Evolutionary conservation across 257 asterid species (phyloP), one percentile per base, ranked within the genome.

Genomic region (Solanum ossicruentum): DNA sequence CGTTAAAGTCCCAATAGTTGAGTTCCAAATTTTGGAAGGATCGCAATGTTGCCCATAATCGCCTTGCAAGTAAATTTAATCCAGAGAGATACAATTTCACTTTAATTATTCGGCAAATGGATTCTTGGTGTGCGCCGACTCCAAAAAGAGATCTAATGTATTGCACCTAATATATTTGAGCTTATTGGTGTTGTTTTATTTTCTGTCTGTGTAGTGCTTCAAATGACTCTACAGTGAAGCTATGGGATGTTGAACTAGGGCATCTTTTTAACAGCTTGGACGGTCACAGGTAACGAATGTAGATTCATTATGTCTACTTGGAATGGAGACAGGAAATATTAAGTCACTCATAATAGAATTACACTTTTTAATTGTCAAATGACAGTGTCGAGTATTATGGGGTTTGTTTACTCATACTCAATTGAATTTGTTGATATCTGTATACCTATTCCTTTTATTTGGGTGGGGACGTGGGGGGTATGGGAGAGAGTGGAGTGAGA

Each of bases 191-290:
- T 77, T 9, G 47, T 83, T 84, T 65, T 23, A 56, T 83, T 26
- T 63, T 55, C 52, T 75, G 81, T 67, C 54, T 66, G 75, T 72
- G 52, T 90, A 97, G 98, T 83, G 99, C 98, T 70, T 97, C 99
- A 72, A 94, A 94, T 84, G 99, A 97, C 91, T 93, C 98, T 67
- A 93, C 98, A 32, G 92, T 95, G 89, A 95, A 95, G 91, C 90
- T 97, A 58, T 95, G 99, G 99, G 93, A 95, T 66, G 91, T 91
- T 36, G 97, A 95, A 10, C 83, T 41, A 7, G 98, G 98, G 56
- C 87, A 87, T 77, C 93, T 92, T 80, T 89, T 94, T 90, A 92
- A 91, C 90, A 95, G 91, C 93, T 90, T 97, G 88, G 86, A 90
- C 75, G 97, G 95, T 86, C 99, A 95, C 94, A 93, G 95, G 98